Base-by-base conservation (phyloP, 208 protist species). In the Crithidia fasciculata region DNA sequence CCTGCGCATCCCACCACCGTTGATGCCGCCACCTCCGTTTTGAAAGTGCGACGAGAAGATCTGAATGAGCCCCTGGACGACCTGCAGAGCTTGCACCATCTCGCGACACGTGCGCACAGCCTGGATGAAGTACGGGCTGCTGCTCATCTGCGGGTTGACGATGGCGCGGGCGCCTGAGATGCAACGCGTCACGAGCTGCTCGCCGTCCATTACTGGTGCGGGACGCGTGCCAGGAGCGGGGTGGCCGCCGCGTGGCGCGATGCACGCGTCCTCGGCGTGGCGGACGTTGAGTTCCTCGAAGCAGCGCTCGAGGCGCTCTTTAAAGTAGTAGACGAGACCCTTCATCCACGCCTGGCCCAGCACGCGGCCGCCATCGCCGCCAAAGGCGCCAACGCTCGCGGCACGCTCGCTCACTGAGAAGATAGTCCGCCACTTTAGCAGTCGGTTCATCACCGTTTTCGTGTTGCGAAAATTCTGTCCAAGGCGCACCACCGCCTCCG, bases 381-480 rank as follows among this genome's bases (percentile, higher is more conserved):
- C 52, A 8, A 62, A 44, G 18, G 49, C 13, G 39, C 47, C 28
- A 28, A 16, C 3, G 8, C 40, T 47, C 8, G 37, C 56, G 40
- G 39, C 19, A 13, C 54, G 40, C 8, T 59, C 53, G 28, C 6
- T n/a, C 18, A 59, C 36, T 4, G 40, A 8, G 53, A 69, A 69
- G 2, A 50, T 37, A 2, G 43, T 57, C 55, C 47, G 52, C 81
- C 81, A 85, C 2, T 47, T 44, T 4, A 82, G 57, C 43, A 85
- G 44, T 8, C 60, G 77, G 45, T 80, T 66, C 16, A 18, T 49
- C 56, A 85, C 59, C 12, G 15, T 61, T 2, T 52, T 72, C 39
- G 76, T 70, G 19, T 75, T 75, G 56, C 76, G 75, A 37, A 85
- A 65, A 52, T 79, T 72, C 59, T 73, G 61, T n/a, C 70, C 66